Evolutionary conservation across 306 rosid genomes (phyloP).

Genomic region (Potentilla sterilis): DNA sequence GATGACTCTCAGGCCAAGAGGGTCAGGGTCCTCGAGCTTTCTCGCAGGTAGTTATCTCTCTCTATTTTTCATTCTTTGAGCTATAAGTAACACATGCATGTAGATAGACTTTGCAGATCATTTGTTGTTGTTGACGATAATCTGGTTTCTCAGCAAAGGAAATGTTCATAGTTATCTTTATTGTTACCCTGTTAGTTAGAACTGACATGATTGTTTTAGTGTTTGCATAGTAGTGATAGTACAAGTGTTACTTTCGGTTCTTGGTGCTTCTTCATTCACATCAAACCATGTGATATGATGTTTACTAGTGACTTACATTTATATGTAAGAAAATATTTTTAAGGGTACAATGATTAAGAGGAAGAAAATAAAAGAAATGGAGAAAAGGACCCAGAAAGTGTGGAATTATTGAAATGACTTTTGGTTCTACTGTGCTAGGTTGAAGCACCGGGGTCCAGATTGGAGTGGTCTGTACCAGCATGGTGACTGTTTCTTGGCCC

Average conservation of each 20-base stretch:
- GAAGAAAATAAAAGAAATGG: too few relatives aligned
- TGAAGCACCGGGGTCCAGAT: conserved; percentile 98
- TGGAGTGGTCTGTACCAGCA: conserved; percentile 95
- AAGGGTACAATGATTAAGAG: neutral
- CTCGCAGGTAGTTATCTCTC: conserved; percentile 33
- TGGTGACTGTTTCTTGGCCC: conserved; percentile 79
- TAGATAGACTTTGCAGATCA: neutral
- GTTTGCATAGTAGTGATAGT: neutral
- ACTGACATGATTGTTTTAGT: neutral
- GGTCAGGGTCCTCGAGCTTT: conserved; percentile 79
- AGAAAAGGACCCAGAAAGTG: neutral
- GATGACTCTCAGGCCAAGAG: conserved; percentile 82
- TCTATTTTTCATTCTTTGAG: neutral
- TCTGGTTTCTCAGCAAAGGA: neutral
- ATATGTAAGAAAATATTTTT: neutral
- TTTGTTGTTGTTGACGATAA: neutral
- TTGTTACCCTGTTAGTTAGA: neutral
- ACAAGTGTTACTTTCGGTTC: neutral
- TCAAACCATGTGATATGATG: neutral
- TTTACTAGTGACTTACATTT: neutral
- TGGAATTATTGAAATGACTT: neutral
- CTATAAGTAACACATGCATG: neutral
- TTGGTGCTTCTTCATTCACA: neutral
- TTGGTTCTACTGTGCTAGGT: conserved; percentile 32
- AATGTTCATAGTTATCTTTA: neutral